Percentiles rank a stretch among this genome's conserved stretches.
phyloP scores from a whole-genome alignment of 2,329 filamentous ascomycete genomes.

The Colletotrichum sansevieriae region DNA sequence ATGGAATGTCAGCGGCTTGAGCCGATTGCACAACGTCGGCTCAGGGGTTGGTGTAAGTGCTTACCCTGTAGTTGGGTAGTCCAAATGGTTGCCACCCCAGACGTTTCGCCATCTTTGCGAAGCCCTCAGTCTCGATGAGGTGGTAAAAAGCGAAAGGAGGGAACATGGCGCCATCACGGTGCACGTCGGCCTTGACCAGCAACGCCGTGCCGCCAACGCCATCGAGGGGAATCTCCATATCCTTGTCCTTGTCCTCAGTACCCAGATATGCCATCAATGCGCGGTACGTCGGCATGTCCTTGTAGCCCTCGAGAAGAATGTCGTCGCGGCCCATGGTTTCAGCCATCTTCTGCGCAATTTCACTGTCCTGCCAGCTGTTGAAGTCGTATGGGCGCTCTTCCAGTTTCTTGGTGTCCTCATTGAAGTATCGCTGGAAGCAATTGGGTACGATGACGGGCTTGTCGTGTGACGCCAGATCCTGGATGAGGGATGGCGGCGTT shows the following conservation, averaged over 20 bases:
- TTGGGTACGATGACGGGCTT: slow-evolving; percentile 95
- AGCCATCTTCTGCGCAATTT: slow-evolving; percentile 80
- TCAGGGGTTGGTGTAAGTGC: slow-evolving; percentile 46
- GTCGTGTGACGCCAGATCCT: slow-evolving; percentile 89
- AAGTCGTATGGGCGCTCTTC: slow-evolving; percentile 92
- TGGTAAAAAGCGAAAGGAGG: slow-evolving; percentile 97
- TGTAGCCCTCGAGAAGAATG: slow-evolving; percentile 92
- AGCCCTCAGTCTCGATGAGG: slow-evolving; percentile 97
- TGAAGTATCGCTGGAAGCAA: slow-evolving; percentile 89
- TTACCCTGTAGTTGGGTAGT: slow-evolving; percentile 96
- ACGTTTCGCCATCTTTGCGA: slow-evolving; percentile 94
- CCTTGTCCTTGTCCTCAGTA: slow-evolving; percentile 66
- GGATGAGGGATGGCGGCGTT: slow-evolving; percentile 85
- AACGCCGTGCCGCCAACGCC: slow-evolving; percentile 94
- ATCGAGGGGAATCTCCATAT: slow-evolving; percentile 81
- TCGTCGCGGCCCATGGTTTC: slow-evolving; percentile 89
- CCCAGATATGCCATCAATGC: slow-evolving; percentile 90
- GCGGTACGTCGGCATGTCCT: slow-evolving; percentile 92
- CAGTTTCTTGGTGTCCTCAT: slow-evolving; percentile 76
- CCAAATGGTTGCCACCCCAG: slow-evolving; percentile 88
- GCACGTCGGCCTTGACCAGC: slow-evolving; percentile 95
- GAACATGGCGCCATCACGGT: slow-evolving; percentile 98
- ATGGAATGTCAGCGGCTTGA: slow-evolving; percentile 34
- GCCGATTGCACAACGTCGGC: neutral
- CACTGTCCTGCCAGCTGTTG: slow-evolving; percentile 97